Percentiles rank a stretch among this genome's conserved stretches.
phyloP scores from a whole-genome alignment of 176 grass and related monocot species.

The Zea mays region DNA sequence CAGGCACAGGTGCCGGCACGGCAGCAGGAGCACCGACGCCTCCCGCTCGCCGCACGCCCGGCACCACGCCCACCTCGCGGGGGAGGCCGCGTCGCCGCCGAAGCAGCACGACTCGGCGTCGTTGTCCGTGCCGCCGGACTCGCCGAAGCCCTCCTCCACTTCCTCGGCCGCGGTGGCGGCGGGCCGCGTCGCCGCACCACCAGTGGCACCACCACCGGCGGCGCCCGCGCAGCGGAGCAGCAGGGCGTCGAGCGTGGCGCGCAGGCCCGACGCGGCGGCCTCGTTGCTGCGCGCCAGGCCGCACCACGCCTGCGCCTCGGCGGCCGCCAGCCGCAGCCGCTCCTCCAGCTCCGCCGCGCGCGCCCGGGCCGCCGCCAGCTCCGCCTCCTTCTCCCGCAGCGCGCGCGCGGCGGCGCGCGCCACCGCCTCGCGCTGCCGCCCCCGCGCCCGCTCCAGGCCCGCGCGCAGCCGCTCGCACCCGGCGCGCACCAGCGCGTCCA shows the following conservation, averaged over 20 bases:
- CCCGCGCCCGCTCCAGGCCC: constrained; percentile 44
- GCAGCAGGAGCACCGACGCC: constrained; percentile 54
- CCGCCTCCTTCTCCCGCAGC: constrained; percentile 43
- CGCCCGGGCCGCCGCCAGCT: constrained; percentile 25
- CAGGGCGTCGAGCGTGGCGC: constrained; percentile 51
- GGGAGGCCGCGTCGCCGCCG: not conserved
- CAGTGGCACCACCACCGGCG: no score
- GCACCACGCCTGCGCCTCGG: constrained; percentile 59
- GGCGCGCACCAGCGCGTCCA: constrained; percentile 49
- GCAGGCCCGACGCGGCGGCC: constrained; percentile 37
- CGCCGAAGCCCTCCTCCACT: constrained; percentile 51
- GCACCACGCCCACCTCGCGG: constrained; percentile 30
- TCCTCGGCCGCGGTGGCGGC: not conserved
- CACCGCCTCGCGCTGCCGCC: constrained; percentile 50
- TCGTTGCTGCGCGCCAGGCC: constrained; percentile 55
- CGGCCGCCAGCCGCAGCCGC: constrained; percentile 36
- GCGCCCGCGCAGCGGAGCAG: no score
- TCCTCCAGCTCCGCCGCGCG: constrained; percentile 47
- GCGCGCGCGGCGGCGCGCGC: not conserved
- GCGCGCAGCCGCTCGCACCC: constrained; percentile 49
- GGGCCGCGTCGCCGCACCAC: no score
- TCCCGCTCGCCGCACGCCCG: constrained; percentile 38
- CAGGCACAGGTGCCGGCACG: constrained; percentile 67
- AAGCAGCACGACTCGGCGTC: constrained; percentile 45
- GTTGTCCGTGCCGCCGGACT: constrained; percentile 31